These are phyloP conservation scores for Clarireedia hainanense DNA, from an alignment of 2,329 filamentous ascomycete species.

Conservation along the genomic window DNA sequence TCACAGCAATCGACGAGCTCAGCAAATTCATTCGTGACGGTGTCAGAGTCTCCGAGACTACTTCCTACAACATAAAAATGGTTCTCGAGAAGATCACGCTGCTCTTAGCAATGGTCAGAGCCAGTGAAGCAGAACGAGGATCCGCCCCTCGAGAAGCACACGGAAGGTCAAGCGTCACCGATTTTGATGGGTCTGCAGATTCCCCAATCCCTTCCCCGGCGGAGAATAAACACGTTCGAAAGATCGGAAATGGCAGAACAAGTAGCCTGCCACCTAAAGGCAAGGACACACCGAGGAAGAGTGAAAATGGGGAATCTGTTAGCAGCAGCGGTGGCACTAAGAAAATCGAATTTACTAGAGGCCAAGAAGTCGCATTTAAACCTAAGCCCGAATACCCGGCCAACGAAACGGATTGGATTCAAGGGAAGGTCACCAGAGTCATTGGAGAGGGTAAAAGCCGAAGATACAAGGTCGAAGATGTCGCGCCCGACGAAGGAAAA, in stretches of 20 bases:
- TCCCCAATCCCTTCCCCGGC: constrained; percentile 27
- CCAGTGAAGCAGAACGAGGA: constrained; percentile 20
- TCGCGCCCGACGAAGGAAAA: constrained; percentile 66
- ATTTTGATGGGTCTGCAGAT: constrained; percentile 27
- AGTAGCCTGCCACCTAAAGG: constrained; percentile 27
- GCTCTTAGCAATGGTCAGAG: constrained; percentile 14
- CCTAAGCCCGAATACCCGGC: constrained; percentile 42
- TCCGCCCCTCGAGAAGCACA: constrained; percentile 20
- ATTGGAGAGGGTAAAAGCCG: constrained; percentile 69
- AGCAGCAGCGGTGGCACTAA: constrained; percentile 23
- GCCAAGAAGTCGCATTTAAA: constrained; percentile 61
- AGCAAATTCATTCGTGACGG: constrained; percentile 19
- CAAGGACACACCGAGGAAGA: constrained; percentile 14
- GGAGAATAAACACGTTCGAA: constrained; percentile 24
- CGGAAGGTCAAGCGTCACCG: constrained; percentile 19
- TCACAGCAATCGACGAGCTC: constrained; percentile 21
- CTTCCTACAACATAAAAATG: constrained; percentile 12
- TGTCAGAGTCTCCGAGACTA: constrained; percentile 24
- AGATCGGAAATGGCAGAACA: constrained; percentile 20
- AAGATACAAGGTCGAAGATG: constrained; percentile 73
- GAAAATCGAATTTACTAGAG: constrained; percentile 51
- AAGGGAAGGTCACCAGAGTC: constrained; percentile 70
- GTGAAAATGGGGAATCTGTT: constrained; percentile 20
- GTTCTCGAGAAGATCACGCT: constrained; percentile 10
- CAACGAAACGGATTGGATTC: constrained; percentile 58